These are phyloP conservation scores for Hyphopichia fennica DNA, from an alignment of 1,139 yeast species.

Conservation along the genomic window DNA sequence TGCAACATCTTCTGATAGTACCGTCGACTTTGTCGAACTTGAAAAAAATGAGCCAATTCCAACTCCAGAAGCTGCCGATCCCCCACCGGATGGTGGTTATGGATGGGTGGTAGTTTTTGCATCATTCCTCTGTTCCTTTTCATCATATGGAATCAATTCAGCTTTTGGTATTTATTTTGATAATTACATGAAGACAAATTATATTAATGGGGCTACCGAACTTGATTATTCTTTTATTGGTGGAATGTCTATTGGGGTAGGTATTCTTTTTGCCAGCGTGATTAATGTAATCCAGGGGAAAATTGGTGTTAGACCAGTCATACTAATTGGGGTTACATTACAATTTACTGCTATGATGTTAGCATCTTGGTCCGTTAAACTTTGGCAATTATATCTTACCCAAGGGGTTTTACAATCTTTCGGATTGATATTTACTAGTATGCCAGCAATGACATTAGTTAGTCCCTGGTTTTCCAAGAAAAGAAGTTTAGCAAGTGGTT, in stretches of 20 bases:
- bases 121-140: slow-evolving; percentile 31
- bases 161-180: slow-evolving; percentile 45
- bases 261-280: slow-evolving; percentile 20
- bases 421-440: slow-evolving; percentile 47
- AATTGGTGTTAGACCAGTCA: slow-evolving; percentile 29
- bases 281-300: slow-evolving; percentile 28
- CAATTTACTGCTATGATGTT: slow-evolving; percentile 45
- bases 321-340: slow-evolving; percentile 32
- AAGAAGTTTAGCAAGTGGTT: slow-evolving; percentile 57
- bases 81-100: slow-evolving; percentile 46
- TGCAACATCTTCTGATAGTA: too few species aligned
- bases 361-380: slow-evolving; percentile 43
- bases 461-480: slow-evolving; percentile 57
- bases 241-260: slow-evolving; percentile 21
- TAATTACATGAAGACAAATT: slow-evolving; percentile 26
- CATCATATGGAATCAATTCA: slow-evolving; percentile 47
- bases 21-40: too few species aligned
- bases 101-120: slow-evolving; percentile 41
- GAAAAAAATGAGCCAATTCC: too few species aligned
- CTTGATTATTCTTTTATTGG: slow-evolving; percentile 24
- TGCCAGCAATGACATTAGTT: slow-evolving; percentile 41
- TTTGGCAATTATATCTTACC: slow-evolving; percentile 53
- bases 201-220: slow-evolving; percentile 18
- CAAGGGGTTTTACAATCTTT: slow-evolving; percentile 54
- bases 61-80: too few species aligned